Base-by-base conservation (phyloP, 2,329 filamentous ascomycete species). In the Penicillium frequentans region DNA sequence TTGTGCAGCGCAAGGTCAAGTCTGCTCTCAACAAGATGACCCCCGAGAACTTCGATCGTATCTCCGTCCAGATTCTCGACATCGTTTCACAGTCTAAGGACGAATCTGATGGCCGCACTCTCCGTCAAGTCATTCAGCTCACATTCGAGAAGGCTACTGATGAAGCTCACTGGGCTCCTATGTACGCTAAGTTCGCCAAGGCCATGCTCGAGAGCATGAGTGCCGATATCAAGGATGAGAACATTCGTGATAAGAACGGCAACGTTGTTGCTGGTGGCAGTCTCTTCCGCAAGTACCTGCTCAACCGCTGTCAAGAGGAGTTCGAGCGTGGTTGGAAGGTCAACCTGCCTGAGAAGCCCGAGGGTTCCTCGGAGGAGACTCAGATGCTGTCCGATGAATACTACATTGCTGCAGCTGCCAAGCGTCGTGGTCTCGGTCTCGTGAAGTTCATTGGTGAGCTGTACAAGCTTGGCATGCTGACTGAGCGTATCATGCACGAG, bases 1-100 rank as follows among this genome's bases (percentile, higher is more conserved):
- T 95, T 82, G 95, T 99, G 57, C 95, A 99, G 81, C 89, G 93
- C 67, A 99, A 99, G 87, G 95, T 99, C 74, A 99, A 99, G 87
- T 90, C 92, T 63, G 90, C 90, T 60, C 82, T 99, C 69, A 99
- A 99, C 87, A 99, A 99, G 89, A 98, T 99, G 95, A 98, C 95
- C 0, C 95, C 95, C 0, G 95, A 99, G 79, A 99, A 98, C 73
- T 99, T 99, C 69, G 93, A 96, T 73, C 92, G 89, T 79, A 96
- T 99, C 66, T 86, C 95, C 7, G 90, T 93, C 61, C 92, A 97
- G 75, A 96, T 99, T 61, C 84, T 99, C 29, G 83, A 87, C 53
- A 99, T 99, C 73, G 92, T 93, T 27, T 90, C 86, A 23, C 95
- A 99, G 75, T 98, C 93, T 53, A 96, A 96, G 84, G 90, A 96